Percentiles rank a stretch among this genome's conserved stretches.
Conservation (phyloP, 345 rosid genomes). For the Populus ilicifolia region DNA sequence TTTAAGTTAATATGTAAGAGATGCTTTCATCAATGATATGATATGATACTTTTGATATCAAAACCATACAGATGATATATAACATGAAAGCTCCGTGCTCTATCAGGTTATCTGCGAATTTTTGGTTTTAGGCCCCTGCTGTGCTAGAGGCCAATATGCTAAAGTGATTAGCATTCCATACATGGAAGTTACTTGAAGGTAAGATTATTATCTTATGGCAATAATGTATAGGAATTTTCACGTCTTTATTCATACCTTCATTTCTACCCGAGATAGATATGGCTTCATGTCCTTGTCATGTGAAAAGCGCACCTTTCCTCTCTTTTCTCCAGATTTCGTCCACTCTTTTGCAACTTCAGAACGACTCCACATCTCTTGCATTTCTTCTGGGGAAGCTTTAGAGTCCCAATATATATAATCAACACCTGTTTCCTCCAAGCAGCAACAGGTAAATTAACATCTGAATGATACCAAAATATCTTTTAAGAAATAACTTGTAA, state of each 20-base stretch:
- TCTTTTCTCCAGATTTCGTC: slow-evolving; percentile 64
- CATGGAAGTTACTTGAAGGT: neutral
- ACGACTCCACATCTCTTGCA: slow-evolving; percentile 80
- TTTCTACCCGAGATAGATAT: slow-evolving; percentile 68
- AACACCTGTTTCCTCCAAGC: slow-evolving; percentile 35
- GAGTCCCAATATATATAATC: slow-evolving; percentile 57
- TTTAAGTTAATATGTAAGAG: neutral
- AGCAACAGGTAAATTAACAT: slow-evolving; percentile 3
- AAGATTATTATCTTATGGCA: neutral
- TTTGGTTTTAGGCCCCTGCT: neutral
- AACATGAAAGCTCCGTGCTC: neutral
- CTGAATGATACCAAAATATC: neutral
- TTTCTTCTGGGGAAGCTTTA: slow-evolving; percentile 72
- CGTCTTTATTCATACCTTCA: slow-evolving; percentile 54
- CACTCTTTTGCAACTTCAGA: slow-evolving; percentile 69
- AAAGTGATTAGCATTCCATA: neutral
- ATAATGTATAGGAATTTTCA: neutral
- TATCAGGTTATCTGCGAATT: neutral
- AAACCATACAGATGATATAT: neutral
- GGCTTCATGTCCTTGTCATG: slow-evolving; percentile 53
- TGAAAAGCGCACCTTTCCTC: slow-evolving; percentile 77
- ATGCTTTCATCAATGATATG: neutral
- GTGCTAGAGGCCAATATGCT: neutral
- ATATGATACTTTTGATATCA: neutral
- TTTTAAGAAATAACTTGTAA: neutral